Evolutionary conservation across 2,329 filamentous ascomycete genomes (phyloP), one percentile per base, ranked within the genome.

Genomic region (Diaporthe caulivora): DNA sequence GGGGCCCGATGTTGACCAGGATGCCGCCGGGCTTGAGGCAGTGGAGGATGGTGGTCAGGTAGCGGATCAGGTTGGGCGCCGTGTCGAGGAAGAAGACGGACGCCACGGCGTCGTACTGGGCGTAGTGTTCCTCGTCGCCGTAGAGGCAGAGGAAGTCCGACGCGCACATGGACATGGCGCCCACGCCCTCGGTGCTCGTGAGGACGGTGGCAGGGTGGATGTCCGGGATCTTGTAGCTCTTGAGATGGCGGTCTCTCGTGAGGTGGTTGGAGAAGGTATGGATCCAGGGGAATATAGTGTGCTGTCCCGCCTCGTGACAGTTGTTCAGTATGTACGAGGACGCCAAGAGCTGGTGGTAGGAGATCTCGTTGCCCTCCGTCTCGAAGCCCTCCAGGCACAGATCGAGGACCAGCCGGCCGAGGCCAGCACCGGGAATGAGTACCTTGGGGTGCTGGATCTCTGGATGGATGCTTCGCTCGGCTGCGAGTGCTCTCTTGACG

Each of bases 81-180:
- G 97, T 99, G 81, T 99, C 97, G 73, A 99, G 92, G 85, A 99
- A 99, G 85, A 98, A 99, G 15, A 98, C 94, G 3, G 93, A 94
- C 0, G 94, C 92, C 2, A 98, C 94, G 1, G 93, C 95, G 79
- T 98, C 92, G 81, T 95, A 98, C 0, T 82, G 79, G 0, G 87
- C 87, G 11, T 84, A 82, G 77, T 94, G 90, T 0, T 89, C 88
- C 1, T 89, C 86, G 73, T 92, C 87, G 34, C 87, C 89, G 81
- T 99, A 99, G 0, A 95, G 83, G n/a, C 95, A 92, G 72, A 97
- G 89, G 79, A 99, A 99, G 81, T 99, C 97, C 4, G 95, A 95
- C 0, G 95, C 94, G 29, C 93, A 92, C 96, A 99, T 98, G 79
- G 91, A 92, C 95, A 99, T 98, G 44, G 91, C 86, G 47, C 94